Evolutionary conservation across 805 yeast species (phyloP).

Genomic region (Lipomyces yamanashiensis): DNA sequence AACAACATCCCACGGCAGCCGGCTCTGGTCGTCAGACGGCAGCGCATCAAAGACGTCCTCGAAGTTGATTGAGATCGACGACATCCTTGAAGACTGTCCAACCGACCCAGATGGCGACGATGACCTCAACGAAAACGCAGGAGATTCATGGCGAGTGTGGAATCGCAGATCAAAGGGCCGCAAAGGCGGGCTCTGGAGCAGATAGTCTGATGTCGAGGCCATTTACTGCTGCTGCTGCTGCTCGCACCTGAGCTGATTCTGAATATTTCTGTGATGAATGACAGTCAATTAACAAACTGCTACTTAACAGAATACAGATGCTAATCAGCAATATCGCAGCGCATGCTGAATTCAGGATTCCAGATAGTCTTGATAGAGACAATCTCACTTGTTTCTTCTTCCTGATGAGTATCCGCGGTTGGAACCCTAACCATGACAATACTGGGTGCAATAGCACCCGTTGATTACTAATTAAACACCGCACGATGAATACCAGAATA

Average conservation of each 20-base stretch:
- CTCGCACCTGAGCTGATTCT: too few relatives aligned
- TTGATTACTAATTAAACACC: neutral
- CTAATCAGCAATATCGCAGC: neutral
- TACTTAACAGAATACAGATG: too few relatives aligned
- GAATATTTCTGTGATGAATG: neutral
- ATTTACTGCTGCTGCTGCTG: constrained; percentile 2
- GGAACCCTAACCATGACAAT: neutral
- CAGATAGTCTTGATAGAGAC: neutral
- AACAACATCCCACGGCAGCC: constrained; percentile 39
- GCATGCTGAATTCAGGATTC: neutral
- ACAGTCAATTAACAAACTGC: neutral
- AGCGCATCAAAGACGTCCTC: constrained; percentile 33
- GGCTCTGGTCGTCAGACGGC: constrained; percentile 23
- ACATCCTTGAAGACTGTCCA: constrained; percentile 32
- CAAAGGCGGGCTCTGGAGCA: constrained; percentile 26
- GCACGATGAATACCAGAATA: neutral
- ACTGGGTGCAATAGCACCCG: neutral
- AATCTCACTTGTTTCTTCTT: neutral
- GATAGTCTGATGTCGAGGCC: constrained; percentile 28
- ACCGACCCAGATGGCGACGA: constrained; percentile 28
- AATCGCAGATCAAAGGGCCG: constrained; percentile 36
- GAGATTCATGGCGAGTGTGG: constrained; percentile 35
- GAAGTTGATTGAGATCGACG: constrained; percentile 25
- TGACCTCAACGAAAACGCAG: constrained; percentile 33
- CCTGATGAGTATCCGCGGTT: neutral